These are phyloP conservation scores for Apiotrichum siamense DNA, from an alignment of 1,284 basidiomycete genomes.

Conservation along the genomic window DNA sequence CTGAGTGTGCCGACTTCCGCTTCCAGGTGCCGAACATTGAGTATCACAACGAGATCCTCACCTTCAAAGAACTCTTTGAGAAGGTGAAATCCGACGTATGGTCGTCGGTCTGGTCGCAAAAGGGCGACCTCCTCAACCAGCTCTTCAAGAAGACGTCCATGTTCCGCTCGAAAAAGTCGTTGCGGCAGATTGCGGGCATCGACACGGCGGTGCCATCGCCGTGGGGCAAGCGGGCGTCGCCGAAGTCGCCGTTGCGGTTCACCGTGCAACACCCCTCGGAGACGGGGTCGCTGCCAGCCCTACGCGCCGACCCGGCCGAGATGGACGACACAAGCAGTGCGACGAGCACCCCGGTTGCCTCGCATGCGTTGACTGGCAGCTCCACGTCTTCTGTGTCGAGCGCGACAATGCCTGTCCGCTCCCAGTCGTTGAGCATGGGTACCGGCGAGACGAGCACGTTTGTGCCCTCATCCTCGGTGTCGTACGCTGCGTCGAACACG, in stretches of 20 bases:
- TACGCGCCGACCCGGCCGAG: conserved; percentile 3
- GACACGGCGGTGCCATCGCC: conserved; percentile 4
- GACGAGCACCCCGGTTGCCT: no score
- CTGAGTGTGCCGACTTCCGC: conserved; percentile 51
- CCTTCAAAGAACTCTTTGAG: conserved; percentile 77
- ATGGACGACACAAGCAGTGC: conserved; percentile 2
- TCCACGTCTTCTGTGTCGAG: no score
- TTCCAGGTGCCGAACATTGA: conserved; percentile 56
- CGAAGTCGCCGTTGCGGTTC: conserved; percentile 12
- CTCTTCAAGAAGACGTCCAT: conserved; percentile 41
- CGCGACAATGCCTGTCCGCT: no score
- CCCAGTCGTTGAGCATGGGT: background rate
- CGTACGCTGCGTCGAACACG: no score
- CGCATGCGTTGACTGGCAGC: no score
- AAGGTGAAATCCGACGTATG: conserved; percentile 61
- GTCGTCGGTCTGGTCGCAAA: conserved; percentile 45
- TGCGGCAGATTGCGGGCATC: conserved; percentile 25
- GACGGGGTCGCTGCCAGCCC: background rate
- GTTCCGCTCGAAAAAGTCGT: conserved; percentile 34
- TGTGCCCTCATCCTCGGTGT: background rate
- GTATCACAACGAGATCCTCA: conserved; percentile 79
- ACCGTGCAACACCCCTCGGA: conserved; percentile 11
- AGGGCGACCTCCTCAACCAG: conserved; percentile 43
- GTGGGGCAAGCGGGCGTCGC: background rate
- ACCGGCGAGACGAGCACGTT: background rate